Base-by-base conservation (phyloP, 2,329 filamentous ascomycete genomes). In the Fusarium kyushuense region DNA sequence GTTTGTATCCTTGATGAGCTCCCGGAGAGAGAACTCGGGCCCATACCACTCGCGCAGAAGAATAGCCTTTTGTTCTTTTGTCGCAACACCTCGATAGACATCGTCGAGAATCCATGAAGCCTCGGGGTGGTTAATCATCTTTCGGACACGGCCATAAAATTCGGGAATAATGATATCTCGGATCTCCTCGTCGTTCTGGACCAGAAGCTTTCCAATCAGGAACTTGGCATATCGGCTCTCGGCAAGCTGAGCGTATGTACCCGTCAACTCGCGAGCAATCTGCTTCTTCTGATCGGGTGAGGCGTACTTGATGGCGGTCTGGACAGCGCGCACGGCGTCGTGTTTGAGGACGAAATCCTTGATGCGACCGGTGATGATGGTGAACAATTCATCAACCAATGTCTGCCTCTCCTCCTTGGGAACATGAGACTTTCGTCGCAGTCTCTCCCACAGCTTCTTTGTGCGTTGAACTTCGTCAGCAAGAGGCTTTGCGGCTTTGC, bases 221-320 rank as follows among this genome's bases (percentile, higher is more conserved):
- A 98, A 99, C 82, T 99, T 99, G 75, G 95, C 95, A 77, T 99
- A 99, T 79, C 92, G 92, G 82, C 94, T 97, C 84, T 98, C 94
- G 4, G 94, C 94, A 71, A 99, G 83, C 71, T 92, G 88, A 42
- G 89, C 87, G 78, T 96, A 97, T 71, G 91, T 90, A 19, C 94
- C 94, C 79, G 92, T 89, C 57, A 99, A 85, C 79, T 99, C 96
- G 60, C 84, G 85, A 11, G 94, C 93, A 74, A 99, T 97, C 82
- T 90, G 88, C 79, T 90, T 92, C 76, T 93, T 88, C 81, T 97
- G 94, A 63, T 92, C 90, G 56, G 89, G 84, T 45, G 91, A 96
- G 47, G 93, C 92, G 80, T 99, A 99, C 80, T 99, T 99, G 81
- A 99, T 88, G 36, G 95, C 96, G 14, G 94, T 97, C 82, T 99